Conservation (phyloP, 176 grass and related monocot species). For the Bothriochloa decipiens region DNA sequence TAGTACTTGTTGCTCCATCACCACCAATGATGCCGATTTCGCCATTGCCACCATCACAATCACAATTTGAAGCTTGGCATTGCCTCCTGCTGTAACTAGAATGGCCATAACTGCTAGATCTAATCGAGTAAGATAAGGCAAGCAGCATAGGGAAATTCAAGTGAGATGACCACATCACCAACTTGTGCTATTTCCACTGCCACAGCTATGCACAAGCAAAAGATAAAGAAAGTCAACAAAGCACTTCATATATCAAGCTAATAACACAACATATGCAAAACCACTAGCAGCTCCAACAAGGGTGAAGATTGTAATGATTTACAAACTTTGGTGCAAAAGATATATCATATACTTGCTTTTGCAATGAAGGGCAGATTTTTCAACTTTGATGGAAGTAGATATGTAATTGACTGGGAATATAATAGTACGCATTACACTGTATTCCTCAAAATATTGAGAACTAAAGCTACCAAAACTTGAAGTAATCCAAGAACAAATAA, state of each 20-base stretch:
- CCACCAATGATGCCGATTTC: not conserved
- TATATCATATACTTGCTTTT: not conserved
- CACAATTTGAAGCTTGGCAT: not conserved
- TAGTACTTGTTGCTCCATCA: constrained; percentile 19
- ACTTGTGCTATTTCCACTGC: not conserved
- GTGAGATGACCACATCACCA: not conserved
- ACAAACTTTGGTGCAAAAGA: not conserved
- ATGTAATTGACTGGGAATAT: not conserved
- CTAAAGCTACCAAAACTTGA: constrained; percentile 17
- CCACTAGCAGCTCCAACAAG: not conserved
- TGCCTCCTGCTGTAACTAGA: not conserved
- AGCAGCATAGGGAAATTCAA: not conserved
- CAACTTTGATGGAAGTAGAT: not conserved
- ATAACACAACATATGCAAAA: not conserved
- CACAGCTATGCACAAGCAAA: not conserved
- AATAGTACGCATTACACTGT: constrained; percentile 24
- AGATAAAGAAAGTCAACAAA: not conserved
- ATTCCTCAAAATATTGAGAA: constrained; percentile 7
- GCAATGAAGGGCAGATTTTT: not conserved
- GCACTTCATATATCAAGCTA: not conserved
- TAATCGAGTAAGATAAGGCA: not conserved
- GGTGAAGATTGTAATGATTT: constrained; percentile 16
- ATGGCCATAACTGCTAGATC: constrained; percentile 14
- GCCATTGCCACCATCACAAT: not conserved
- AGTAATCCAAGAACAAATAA: constrained; percentile 23